Evolutionary conservation across 495 filamentous ascomycete genomes (phyloP), one percentile per base, ranked within the genome.

Genomic region (Haplographium delicatum): DNA sequence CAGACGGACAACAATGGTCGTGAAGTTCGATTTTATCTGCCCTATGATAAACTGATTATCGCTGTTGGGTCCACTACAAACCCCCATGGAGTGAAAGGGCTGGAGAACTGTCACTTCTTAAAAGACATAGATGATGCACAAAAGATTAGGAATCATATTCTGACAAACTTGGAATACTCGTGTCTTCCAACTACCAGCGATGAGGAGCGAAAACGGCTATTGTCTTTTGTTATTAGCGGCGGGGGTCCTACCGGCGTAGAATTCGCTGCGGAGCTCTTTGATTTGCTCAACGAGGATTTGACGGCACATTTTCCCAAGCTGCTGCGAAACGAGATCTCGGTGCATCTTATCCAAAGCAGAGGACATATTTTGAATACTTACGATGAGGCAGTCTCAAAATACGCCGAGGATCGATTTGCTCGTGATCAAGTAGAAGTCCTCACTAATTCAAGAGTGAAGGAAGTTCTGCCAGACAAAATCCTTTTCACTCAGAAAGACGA

Each of bases 361-460:
- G 82, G 79, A 28, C 91, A 99, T 60, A 99, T 99, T 50, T 72
- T 99, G 18, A 99, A 99, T 68, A 99, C 94, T 4, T 99, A 99
- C 62, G 94, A 99, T 58, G 94, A 97, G 66, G 83, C 88, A 0
- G 74, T 99, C 1, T 95, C 89, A 18, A 82, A 82, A 61, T 99
- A 89, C 63, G 94, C 94, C 47, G 94, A 99, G 69, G 73, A 85
- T 58, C 86, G 84, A 23, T 97, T 99, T 60, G 79, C 85, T 26
- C 89, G 90, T 56, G 93, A 97, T 62, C 79, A 87, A 56, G 84
- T 99, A 45, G 86, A 91, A 24, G 83, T 99, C 5, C 73, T 95
- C 49, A 95, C 89, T 31, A 96, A 96, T 65, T 80, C 93, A 0
- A 76, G 94, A 44, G 94, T 99, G 20, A 87, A 87, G 65, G 90